Evolutionary conservation across 2,329 filamentous ascomycete genomes (phyloP).

Genomic region (Botrytis tulipae): DNA sequence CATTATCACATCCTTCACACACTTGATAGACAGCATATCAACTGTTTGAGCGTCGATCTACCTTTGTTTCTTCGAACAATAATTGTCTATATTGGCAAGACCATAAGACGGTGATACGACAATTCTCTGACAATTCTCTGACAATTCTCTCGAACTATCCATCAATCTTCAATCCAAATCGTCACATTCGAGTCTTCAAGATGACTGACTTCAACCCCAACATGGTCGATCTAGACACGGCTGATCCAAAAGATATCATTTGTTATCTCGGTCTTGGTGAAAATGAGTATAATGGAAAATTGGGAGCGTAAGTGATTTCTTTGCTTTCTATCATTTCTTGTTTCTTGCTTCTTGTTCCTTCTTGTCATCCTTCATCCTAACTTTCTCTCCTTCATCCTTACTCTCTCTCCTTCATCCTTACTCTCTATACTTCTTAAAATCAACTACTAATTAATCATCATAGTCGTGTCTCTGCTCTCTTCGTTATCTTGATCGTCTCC

Average conservation of each 20-base stretch:
- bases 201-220: conserved; percentile 23
- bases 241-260: conserved; percentile 45
- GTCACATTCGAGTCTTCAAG: background rate
- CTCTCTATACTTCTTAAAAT: background rate
- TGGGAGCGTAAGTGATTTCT: conserved; percentile 49
- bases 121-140: background rate
- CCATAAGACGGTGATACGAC: background rate
- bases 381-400: too few relatives aligned
- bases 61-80: background rate
- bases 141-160: too few relatives aligned
- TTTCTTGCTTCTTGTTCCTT: background rate
- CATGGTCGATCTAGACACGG: conserved; percentile 46
- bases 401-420: too few relatives aligned
- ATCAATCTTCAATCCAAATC: background rate
- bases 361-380: background rate
- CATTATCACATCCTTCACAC: background rate
- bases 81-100: background rate
- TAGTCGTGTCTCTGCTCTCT: conserved; percentile 65
- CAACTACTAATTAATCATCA: background rate
- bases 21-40: background rate
- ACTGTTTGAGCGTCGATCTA: background rate
- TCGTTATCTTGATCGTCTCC: conserved; percentile 69
- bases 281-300: conserved; percentile 55
- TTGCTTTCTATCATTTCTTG: background rate
- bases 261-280: conserved; percentile 48